Evolutionary conservation across 768 basidiomycete genomes (phyloP).

Genomic region (Dentipellis fragilis): DNA sequence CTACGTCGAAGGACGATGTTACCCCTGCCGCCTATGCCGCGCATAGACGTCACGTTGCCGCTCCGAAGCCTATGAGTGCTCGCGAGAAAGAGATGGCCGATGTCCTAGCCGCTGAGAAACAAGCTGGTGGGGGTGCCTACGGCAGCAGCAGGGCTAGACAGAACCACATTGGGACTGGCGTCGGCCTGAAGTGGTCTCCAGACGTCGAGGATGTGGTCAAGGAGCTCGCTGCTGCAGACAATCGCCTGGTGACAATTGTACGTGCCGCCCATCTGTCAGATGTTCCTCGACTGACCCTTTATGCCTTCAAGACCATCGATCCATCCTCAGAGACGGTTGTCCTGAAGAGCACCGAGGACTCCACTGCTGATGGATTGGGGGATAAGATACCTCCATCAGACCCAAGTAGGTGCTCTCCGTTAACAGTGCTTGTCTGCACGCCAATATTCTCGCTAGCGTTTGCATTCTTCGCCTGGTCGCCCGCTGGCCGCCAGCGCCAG

Average conservation of each 20-base stretch:
- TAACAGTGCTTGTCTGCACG: slow-evolving; percentile 6
- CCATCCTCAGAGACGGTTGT: slow-evolving; percentile 48
- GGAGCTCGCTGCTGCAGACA: slow-evolving; percentile 40
- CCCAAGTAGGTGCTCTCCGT: slow-evolving; percentile 32
- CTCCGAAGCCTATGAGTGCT: slow-evolving; percentile 74
- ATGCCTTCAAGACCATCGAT: slow-evolving; percentile 49
- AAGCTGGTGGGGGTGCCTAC: slow-evolving; percentile 37
- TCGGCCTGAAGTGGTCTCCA: slow-evolving; percentile 59
- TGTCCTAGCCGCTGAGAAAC: slow-evolving; percentile 67
- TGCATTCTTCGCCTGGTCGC: slow-evolving; percentile 60
- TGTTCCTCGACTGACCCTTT: not conserved
- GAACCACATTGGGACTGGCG: slow-evolving; percentile 46
- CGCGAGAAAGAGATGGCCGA: slow-evolving; percentile 77
- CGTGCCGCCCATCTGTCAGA: slow-evolving; percentile 15
- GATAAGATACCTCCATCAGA: slow-evolving; percentile 43
- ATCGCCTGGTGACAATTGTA: slow-evolving; percentile 57
- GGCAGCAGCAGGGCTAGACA: slow-evolving; percentile 47
- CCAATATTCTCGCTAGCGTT: slow-evolving; percentile 28
- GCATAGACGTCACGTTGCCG: slow-evolving; percentile 60
- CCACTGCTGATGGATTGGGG: slow-evolving; percentile 34
- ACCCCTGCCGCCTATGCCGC: slow-evolving; percentile 61
- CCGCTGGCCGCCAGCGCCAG: slow-evolving; percentile 39
- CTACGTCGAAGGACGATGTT: slow-evolving; percentile 60
- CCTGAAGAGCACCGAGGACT: slow-evolving; percentile 31
- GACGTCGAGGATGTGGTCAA: slow-evolving; percentile 58